phyloP scores from a whole-genome alignment of 257 asterid species.

The Solanum virginianum region DNA sequence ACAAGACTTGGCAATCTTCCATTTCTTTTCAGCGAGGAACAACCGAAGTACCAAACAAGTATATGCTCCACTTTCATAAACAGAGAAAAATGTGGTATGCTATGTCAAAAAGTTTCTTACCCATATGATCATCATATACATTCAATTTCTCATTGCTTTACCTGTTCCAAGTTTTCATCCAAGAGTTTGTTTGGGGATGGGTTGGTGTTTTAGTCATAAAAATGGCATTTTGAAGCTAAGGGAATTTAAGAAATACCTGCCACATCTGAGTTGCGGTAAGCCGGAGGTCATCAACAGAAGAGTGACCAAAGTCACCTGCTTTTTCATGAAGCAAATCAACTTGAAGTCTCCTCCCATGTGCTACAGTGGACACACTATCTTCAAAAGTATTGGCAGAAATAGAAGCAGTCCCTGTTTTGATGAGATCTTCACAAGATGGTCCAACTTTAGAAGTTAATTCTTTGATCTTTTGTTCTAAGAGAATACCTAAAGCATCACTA shows the following conservation, averaged over 20 bases:
- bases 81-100: neutral
- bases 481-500: conserved; percentile 74
- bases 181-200: neutral
- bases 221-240: neutral
- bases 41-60: neutral
- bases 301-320: conserved; percentile 20
- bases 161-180: neutral
- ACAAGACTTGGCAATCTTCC: neutral
- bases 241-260: conserved; percentile 31
- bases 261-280: conserved; percentile 21
- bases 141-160: neutral
- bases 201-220: conserved; percentile 14
- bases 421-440: conserved; percentile 39
- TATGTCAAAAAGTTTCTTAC: neutral
- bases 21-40: neutral
- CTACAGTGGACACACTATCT: conserved; percentile 16
- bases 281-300: conserved; percentile 26
- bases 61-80: neutral
- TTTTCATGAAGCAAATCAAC: conserved; percentile 12
- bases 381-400: conserved; percentile 17
- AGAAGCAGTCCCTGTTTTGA: conserved; percentile 24
- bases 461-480: conserved; percentile 82
- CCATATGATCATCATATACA: neutral
- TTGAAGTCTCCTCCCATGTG: conserved; percentile 11
- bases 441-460: conserved; percentile 75